Base-by-base conservation (phyloP, 2,329 filamentous ascomycete genomes). In the Beauveria sp. region DNA sequence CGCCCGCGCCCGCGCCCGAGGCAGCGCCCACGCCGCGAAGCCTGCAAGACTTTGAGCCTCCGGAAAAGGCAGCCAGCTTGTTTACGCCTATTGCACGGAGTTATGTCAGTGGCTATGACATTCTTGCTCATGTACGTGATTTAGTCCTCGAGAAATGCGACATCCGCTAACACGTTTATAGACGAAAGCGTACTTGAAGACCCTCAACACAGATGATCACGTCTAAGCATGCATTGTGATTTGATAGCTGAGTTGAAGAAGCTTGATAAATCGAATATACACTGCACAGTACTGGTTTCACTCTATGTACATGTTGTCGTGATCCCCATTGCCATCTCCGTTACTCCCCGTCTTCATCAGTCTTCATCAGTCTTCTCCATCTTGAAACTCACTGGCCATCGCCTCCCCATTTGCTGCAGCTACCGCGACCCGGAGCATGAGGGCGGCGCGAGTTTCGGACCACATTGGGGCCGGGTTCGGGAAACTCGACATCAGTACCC, bases 401-500 rank as follows among this genome's bases (percentile, higher is more conserved):
- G 14, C 62, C 62, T 10, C 62, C 62, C 56, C 56, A 63, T 1
- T 9, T 61, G 16, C 52, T 40, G 24, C 62, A 63, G 18, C 34
- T 57, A 5, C 62, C 62, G 18, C 31, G 10, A n/a, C 62, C 52
- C 1, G 62, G 62, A 10, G 62, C 62, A 31, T 63, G 62, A 2
- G 62, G 50, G 2, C 12, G 34, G 18, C 26, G 18, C 16, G 62
- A 58, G n/a, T 68, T 70, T 26, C 68, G 67, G 55, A 70, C 74
- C n/a, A 83, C 77, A 60, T 80, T 76, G 1, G 77, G 73, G 12
- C 88, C 88, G 1, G 87, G 84, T 49, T 83, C 70, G 20, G 88
- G 87, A 74, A 86, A 90, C 60, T 79, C 70, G 24, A 88, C 80
- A 63, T 88, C 83, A 55, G 79, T 72, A 24, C 77, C 77, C 64